Evolutionary conservation across 495 filamentous ascomycete species (phyloP).

Genomic region (Copromyces sp.): DNA sequence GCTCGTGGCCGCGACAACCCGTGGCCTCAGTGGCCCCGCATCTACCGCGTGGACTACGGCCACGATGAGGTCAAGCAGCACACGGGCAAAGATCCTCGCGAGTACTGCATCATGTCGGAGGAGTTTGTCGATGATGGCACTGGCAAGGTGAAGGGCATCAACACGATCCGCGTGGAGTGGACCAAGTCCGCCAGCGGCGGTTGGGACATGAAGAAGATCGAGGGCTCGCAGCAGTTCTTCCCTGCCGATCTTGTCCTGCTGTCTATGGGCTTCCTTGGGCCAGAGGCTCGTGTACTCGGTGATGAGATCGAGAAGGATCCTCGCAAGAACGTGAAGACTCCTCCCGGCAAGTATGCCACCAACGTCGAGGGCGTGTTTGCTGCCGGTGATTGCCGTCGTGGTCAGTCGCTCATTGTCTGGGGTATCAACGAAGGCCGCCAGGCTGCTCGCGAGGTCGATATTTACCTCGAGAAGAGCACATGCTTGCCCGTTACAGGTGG

Average conservation of each 20-base stretch:
- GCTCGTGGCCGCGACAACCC: conserved; percentile 96
- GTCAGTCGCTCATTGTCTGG: conserved; percentile 97
- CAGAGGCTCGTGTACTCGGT: conserved; percentile 81
- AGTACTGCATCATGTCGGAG: conserved; percentile 98
- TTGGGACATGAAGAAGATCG: conserved; percentile 99
- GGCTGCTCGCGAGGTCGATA: conserved; percentile 86
- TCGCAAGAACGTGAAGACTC: conserved; percentile 96
- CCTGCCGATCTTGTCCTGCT: conserved; percentile 92
- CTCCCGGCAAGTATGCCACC: conserved; percentile 79
- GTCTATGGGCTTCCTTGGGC: conserved; percentile 97
- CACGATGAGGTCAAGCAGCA: conserved; percentile 96
- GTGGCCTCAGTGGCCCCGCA: conserved; percentile 98
- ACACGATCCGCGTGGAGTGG: conserved; percentile 96
- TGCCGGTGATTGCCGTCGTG: conserved; percentile 91
- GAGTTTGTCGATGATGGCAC: conserved; percentile 91
- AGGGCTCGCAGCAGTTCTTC: conserved; percentile 94
- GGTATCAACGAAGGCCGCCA: conserved; percentile 98
- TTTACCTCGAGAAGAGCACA: conserved; percentile 74
- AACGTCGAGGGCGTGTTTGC: conserved; percentile 88
- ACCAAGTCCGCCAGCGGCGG: conserved; percentile 80
- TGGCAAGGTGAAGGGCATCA: conserved; percentile 91
- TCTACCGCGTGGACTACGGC: conserved; percentile 97
- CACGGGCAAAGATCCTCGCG: conserved; percentile 93
- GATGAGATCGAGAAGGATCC: conserved; percentile 83
- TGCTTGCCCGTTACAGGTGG: conserved; percentile 87